phyloP scores from a whole-genome alignment of 768 basidiomycete species.

The Leccinum truebloodii region DNA sequence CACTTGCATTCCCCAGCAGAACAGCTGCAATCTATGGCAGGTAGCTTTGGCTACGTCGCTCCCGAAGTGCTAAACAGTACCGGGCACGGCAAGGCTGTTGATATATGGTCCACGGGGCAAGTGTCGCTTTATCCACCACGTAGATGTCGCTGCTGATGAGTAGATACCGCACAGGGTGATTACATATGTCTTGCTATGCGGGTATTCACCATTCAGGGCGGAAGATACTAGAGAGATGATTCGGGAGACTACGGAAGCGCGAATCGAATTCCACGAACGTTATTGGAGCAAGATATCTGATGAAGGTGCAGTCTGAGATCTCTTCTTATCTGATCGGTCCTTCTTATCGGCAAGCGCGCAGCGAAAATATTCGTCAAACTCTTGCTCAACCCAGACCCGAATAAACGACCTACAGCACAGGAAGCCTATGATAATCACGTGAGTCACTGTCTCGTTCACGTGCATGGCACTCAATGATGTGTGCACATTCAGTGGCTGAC shows the following conservation, averaged over 20 bases:
- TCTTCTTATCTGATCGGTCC: neutral
- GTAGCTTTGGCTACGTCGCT: constrained; percentile 88
- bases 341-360: constrained; percentile 28
- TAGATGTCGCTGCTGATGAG: constrained; percentile 1
- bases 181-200: constrained; percentile 92
- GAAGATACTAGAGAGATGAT: constrained; percentile 75
- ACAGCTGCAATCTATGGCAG: constrained; percentile 69
- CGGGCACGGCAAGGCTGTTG: constrained; percentile 92
- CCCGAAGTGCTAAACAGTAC: constrained; percentile 80
- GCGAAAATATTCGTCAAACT: constrained; percentile 83
- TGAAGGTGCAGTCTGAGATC: constrained; percentile 50
- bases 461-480: neutral
- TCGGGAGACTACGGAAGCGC: constrained; percentile 81
- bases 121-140: constrained; percentile 21
- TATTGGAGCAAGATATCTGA: constrained; percentile 92
- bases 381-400: constrained; percentile 71
- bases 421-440: constrained; percentile 72
- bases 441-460: constrained; percentile 23
- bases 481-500: constrained; percentile 64
- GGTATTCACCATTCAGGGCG: constrained; percentile 92
- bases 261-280: constrained; percentile 87
- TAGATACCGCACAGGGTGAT: constrained; percentile 62
- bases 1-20: constrained; percentile 74
- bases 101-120: constrained; percentile 92
- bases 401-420: constrained; percentile 67